Evolutionary conservation across 768 basidiomycete species (phyloP), one percentile per base, ranked within the genome.

Genomic region (Amyloporia xantha): DNA sequence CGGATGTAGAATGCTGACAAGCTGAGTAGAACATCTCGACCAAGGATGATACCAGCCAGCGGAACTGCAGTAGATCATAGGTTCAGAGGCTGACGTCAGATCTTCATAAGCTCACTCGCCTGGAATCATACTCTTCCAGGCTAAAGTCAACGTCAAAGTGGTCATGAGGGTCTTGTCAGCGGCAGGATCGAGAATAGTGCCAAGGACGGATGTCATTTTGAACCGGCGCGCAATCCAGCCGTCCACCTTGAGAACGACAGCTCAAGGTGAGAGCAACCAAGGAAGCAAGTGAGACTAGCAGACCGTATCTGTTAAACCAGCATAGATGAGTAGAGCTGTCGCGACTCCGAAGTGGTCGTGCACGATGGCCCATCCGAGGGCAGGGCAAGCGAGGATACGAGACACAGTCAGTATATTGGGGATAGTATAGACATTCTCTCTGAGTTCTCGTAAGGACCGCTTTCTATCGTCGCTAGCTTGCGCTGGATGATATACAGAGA

Each of bases 81-180:
- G 4, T 17, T n/a, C n/a, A n/a, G n/a, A n/a, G n/a, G n/a, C n/a
- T n/a, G n/a, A n/a, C n/a, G n/a, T n/a, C 5, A 13, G 33, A 47
- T 27, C n/a, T 50, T 28, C n/a, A n/a, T n/a, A n/a, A n/a, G n/a
- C 37, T 13, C 6, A 73, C 82, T 54, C 54, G 94, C 94, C 56
- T 7, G 95, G 95, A 19, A 99, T 71, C 56, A 95, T 71, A 19
- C 80, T 84, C 55, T 88, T 84, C 76, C 86, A 78, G 0, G 91
- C 81, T 52, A 99, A 69, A 1, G 92, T 86, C 41, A 93, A 70
- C 0, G 90, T 91, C 59, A 99, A 70, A 1, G 94, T 97, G 1
- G 96, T 95, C 86, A 99, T 87, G 37, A 99, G 70, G 10, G 81
- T 75, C 67, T 99, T 99, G 76, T 99, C 96, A 2, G 96, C 96